Evolutionary conservation across 805 yeast genomes (phyloP), one percentile per base, ranked within the genome.

Genomic region (Torulaspora indica): DNA sequence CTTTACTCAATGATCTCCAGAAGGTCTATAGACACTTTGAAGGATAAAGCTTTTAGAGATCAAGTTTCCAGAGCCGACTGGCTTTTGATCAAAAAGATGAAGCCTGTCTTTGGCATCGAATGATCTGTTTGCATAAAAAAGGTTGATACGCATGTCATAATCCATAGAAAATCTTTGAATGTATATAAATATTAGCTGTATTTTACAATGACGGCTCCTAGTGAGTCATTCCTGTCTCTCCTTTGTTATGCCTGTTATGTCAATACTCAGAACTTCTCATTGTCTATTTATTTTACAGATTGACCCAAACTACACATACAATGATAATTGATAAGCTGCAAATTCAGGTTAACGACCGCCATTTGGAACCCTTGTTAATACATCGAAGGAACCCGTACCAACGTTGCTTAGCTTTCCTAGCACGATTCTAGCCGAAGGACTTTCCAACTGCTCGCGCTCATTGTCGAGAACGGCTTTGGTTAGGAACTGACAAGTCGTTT

Each of bases 31-130:
- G 97, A 93, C 66, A 85, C 95, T n/a, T 79, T 93, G 76, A 93
- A 93, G 72, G 98, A 93, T 60, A 95, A 96, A 33, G 97, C 98
- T 3, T 93, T 93, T 81, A 80, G 99, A 69, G 91, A 86, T 58
- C 79, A 86, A 49, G 98, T 93, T 51, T 75, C 91, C 37, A 82
- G 96, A 68, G 95, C 90, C 38, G 99, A 93, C 68, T 93, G 99
- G 99, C 63, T 91, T 48, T 75, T 93, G 66, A 75, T 93, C 61
- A 86, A 85, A 74, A 82, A 85, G 61, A 77, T 93, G 70, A 93
- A 93, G 72, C 79, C 89, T 36, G 77, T 87, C 36, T 85, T 93
- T 58, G 95, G 87, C 63, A 91, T 93, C 51, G 72, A 71, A 56
- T 73, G 55, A 40, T 29, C 27, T 34, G 25, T 38, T 33, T 34